Evolutionary conservation across 2,329 filamentous ascomycete species (phyloP).

Genomic region (Pochonia chlamydosporia): DNA sequence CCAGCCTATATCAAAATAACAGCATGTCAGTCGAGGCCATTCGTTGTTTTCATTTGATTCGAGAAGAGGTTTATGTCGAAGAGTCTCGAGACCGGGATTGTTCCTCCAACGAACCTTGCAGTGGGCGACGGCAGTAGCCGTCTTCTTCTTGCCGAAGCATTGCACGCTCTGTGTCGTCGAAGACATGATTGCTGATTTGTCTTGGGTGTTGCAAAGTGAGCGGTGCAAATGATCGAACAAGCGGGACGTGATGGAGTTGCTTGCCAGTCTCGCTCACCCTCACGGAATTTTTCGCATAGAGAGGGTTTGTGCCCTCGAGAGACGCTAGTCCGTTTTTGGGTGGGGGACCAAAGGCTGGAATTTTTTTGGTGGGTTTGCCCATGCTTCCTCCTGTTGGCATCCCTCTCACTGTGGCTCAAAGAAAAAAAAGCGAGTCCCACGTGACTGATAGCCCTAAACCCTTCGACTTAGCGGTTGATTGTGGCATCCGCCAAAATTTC

Average conservation of each 20-base stretch:
- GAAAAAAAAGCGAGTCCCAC: conserved; percentile 15
- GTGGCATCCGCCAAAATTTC: conserved; percentile 30
- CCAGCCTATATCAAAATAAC: conserved; percentile 28
- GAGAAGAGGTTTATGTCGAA: too few relatives aligned
- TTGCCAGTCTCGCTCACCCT: conserved; percentile 4
- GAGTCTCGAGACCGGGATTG: neutral
- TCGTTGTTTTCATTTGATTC: neutral
- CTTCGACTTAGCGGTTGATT: conserved; percentile 22
- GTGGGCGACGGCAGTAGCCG: conserved; percentile 83
- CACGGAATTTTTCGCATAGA: conserved; percentile 17
- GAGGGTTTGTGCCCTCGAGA: conserved; percentile 28
- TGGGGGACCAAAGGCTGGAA: conserved; percentile 1
- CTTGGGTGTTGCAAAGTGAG: conserved; percentile 9
- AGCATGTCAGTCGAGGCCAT: conserved; percentile 25
- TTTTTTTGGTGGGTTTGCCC: too few relatives aligned
- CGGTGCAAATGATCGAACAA: conserved; percentile 7
- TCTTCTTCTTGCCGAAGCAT: conserved; percentile 99
- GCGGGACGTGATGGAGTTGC: conserved; percentile 9
- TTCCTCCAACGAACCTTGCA: conserved; percentile 64
- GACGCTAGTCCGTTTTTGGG: conserved; percentile 21
- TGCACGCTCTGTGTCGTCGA: conserved; percentile 74
- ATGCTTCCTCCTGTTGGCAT: too few relatives aligned
- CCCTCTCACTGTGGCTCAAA: too few relatives aligned
- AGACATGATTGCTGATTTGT: conserved; percentile 59
- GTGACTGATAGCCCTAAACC: conserved; percentile 29